These are phyloP conservation scores for Rhodofomes roseus DNA, from an alignment of 1,284 basidiomycete genomes.

Conservation along the genomic window DNA sequence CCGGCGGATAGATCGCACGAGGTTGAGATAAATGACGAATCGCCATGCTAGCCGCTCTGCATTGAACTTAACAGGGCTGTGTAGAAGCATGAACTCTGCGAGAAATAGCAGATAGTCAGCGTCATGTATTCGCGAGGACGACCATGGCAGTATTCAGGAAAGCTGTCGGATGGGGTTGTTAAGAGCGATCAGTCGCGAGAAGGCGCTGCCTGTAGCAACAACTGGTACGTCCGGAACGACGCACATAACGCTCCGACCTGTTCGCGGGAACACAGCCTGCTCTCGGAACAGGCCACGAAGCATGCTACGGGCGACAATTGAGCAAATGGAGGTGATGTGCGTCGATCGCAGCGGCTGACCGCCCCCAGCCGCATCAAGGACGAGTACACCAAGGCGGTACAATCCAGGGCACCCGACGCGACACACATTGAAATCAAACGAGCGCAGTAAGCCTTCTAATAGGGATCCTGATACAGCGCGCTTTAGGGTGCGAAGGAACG, in stretches of 20 bases:
- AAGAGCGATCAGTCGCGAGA: not conserved
- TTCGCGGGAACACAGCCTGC: not conserved
- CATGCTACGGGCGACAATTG: not conserved
- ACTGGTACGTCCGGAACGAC: not conserved
- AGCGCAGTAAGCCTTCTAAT: not conserved
- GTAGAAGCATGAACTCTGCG: conserved; percentile 76
- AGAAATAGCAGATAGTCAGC: not conserved
- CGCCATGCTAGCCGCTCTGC: conserved; percentile 80
- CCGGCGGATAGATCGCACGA: conserved; percentile 76
- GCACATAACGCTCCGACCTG: not conserved
- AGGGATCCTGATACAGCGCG: not conserved
- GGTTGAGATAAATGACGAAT: conserved; percentile 79
- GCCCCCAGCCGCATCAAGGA: not conserved
- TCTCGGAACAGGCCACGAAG: not conserved
- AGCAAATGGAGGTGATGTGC: not conserved
- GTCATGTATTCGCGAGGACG: not conserved
- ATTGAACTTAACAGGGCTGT: conserved; percentile 68
- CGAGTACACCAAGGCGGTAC: not conserved
- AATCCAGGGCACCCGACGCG: not conserved
- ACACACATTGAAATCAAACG: not conserved
- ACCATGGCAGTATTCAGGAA: not conserved
- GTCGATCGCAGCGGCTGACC: not conserved
- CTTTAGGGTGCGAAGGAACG: not conserved
- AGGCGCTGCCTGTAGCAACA: not conserved
- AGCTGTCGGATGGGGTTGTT: not conserved